Base-by-base conservation (phyloP, 345 rosid genomes). In the Bruguiera parviflora region DNA sequence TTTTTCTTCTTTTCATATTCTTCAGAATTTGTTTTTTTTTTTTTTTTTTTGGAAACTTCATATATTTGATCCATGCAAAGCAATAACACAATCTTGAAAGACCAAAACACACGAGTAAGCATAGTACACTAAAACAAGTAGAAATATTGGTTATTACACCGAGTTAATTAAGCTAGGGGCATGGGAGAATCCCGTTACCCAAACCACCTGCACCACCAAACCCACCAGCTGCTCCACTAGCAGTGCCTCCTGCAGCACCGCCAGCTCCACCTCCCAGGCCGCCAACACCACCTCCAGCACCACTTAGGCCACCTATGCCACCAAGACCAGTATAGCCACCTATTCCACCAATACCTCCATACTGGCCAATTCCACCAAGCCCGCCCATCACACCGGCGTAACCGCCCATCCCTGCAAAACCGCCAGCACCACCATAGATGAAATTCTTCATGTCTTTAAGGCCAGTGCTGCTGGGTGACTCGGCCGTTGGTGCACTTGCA, bases 351-450 rank as follows among this genome's bases (percentile, higher is more conserved):
- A 39, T 74, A n/a, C 83, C 89, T 28, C 83, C 85, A 61, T 33
- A 81, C 39, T 81, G 81, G 13, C 89, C 85, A n/a, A 83, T 75
- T 32, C 85, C 89, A 62, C 83, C 86, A 8, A 66, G 58, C 11
- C 85, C 85, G 39, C 86, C 93, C 10, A 77, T 78, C n/a, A 85
- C 71, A 3, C 94, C 96, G 4, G 84, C 85, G 31, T 71, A 81
- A 4, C 94, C 96, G 18, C 96, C 94, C 64, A 86, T 70, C 21
- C 97, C 96, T 0, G 86, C 89, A 62, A 82, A 89, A 2, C 92
- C 97, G 8, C 97, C 94, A 22, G 87, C 79, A 13, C 95, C 97
- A 3, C 91, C 88, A 15, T 67, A 81, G 28, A 87, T 64, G 47
- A 87, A 80, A 39, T 83, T 84, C 75, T 91, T 91, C 62, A 85